phyloP scores from a whole-genome alignment of 805 yeast species.

The Clavispora vitiphila region DNA sequence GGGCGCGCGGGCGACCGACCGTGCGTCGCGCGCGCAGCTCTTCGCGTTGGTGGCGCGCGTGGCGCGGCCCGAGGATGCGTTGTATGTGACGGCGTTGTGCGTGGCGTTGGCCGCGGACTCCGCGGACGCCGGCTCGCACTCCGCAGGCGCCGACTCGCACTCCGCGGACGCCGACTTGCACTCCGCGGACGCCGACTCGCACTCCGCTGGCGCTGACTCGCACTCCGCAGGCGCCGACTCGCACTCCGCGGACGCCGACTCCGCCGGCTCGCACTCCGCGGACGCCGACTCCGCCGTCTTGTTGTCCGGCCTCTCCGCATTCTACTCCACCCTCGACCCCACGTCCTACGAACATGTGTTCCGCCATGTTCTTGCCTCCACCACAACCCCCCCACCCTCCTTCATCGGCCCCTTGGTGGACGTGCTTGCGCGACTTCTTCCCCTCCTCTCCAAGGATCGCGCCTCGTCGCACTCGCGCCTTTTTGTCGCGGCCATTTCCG shows the following conservation, averaged over 20 bases:
- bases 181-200: background rate
- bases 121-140: too few relatives aligned
- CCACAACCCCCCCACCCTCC: slow-evolving; percentile 10
- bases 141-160: too few relatives aligned
- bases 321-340: slow-evolving; percentile 2
- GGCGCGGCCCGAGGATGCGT: slow-evolving; percentile 1
- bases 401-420: slow-evolving; percentile 14
- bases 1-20: background rate
- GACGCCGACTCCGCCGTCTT: background rate
- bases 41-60: background rate
- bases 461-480: slow-evolving; percentile 9
- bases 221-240: too few relatives aligned
- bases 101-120: background rate
- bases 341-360: slow-evolving; percentile 9
- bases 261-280: background rate
- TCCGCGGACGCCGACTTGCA: background rate
- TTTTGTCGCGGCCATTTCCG: slow-evolving; percentile 25
- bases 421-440: slow-evolving; percentile 16
- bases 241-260: too few relatives aligned
- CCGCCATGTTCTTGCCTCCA: slow-evolving; percentile 14
- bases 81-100: slow-evolving; percentile 9
- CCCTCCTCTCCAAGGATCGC: slow-evolving; percentile 10
- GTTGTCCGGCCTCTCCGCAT: slow-evolving; percentile 3
- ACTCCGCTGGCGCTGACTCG: slow-evolving; percentile 1
- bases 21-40: background rate